Evolutionary conservation across 169 alveolate genomes (phyloP).

Genomic region (Theileria parva): DNA sequence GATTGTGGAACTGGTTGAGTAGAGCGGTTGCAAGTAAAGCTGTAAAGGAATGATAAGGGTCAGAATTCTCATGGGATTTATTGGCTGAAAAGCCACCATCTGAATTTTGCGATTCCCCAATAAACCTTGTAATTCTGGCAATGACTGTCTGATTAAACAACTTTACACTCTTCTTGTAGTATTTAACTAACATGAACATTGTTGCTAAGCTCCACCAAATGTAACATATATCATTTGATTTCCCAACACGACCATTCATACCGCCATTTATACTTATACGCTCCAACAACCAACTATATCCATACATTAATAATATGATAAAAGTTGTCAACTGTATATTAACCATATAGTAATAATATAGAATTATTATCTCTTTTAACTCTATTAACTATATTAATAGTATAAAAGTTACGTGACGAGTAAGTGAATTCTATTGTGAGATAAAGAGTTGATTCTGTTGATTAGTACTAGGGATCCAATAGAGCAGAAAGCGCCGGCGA

Average conservation of each 20-base stretch:
- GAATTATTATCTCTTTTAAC: not conserved
- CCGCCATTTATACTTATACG: slow-evolving; percentile 54
- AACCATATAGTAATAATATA: not conserved
- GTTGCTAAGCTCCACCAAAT: slow-evolving; percentile 75
- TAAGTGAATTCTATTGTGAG: slow-evolving; percentile 2
- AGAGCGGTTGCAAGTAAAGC: slow-evolving; percentile 41
- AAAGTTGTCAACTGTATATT: not conserved
- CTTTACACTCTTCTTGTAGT: slow-evolving; percentile 1
- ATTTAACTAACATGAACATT: slow-evolving; percentile 27
- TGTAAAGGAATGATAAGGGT: slow-evolving; percentile 65
- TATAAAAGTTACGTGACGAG: slow-evolving; percentile 29
- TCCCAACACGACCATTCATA: slow-evolving; percentile 72
- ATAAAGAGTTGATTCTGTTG: not conserved
- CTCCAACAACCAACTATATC: slow-evolving; percentile 51
- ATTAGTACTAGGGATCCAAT: slow-evolving; percentile 31
- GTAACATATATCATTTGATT: slow-evolving; percentile 74
- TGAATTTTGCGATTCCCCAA: slow-evolving; percentile 28
- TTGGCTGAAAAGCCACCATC: slow-evolving; percentile 53
- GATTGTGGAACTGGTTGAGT: slow-evolving; percentile 27
- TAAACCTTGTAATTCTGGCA: slow-evolving; percentile 24
- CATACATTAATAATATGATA: too few species aligned
- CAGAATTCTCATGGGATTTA: slow-evolving; percentile 41
- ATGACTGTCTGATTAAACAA: slow-evolving; percentile 21
- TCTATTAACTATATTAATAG: not conserved
- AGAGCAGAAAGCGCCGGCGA: slow-evolving; percentile 75